Conservation (phyloP, 495 filamentous ascomycete species). For the Pseudotulostoma volvatum region DNA sequence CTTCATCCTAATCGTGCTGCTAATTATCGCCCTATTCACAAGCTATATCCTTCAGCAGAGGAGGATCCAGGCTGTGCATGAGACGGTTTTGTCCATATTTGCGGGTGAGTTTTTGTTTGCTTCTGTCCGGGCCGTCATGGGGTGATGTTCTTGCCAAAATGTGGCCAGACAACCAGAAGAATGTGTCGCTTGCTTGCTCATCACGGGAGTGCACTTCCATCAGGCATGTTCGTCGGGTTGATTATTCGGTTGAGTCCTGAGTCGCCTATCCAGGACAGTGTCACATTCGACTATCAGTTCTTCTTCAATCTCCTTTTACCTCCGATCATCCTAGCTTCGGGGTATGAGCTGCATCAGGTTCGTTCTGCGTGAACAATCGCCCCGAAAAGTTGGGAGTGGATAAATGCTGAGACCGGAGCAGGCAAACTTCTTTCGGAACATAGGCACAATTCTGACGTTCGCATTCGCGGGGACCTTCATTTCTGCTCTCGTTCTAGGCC, state of each 20-base stretch:
- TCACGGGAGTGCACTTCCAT: constrained; percentile 4
- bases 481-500: constrained; percentile 79
- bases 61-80: constrained; percentile 92
- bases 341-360: constrained; percentile 87
- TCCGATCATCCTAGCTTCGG: constrained; percentile 91
- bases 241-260: constrained; percentile 66
- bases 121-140: background rate
- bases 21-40: constrained; percentile 88
- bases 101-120: constrained; percentile 46
- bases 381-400: background rate
- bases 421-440: constrained; percentile 96
- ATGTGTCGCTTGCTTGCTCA: background rate
- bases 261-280: constrained; percentile 66
- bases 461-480: constrained; percentile 96
- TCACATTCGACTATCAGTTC: constrained; percentile 95
- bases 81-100: constrained; percentile 96
- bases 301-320: constrained; percentile 98
- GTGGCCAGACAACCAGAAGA: background rate
- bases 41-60: constrained; percentile 91
- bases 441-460: constrained; percentile 95
- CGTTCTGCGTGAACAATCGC: no score
- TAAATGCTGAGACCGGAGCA: constrained; percentile 5
- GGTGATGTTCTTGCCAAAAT: no score
- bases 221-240: constrained; percentile 91
- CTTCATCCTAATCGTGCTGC: constrained; percentile 83